A percentile compares a stretch with the other conserved stretches of the same genome.
Evolutionary conservation across 805 yeast genomes (phyloP).

Genomic region (Ogataea pilisensis): DNA sequence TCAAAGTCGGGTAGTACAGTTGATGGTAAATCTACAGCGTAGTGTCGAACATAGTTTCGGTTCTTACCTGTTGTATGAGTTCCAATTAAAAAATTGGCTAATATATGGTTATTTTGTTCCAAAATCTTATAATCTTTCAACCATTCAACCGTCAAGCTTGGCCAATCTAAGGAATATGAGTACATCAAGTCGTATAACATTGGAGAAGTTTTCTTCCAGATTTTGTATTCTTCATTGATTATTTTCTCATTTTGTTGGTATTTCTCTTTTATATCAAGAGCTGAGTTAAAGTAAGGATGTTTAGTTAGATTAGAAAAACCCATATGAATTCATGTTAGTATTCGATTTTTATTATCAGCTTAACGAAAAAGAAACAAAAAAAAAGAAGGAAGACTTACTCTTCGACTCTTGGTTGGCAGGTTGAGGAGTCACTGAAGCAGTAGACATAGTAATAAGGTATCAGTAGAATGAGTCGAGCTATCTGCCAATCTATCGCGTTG

Average conservation of each 20-base stretch:
- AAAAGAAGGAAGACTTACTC: neutral
- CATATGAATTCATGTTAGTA: no score
- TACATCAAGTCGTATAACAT: conserved; percentile 69
- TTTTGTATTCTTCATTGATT: conserved; percentile 69
- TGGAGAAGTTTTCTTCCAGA: conserved; percentile 85
- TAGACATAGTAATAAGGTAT: no score
- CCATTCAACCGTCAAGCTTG: conserved; percentile 69
- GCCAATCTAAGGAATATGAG: conserved; percentile 65
- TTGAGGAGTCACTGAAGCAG: neutral
- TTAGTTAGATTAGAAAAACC: no score
- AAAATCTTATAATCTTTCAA: conserved; percentile 40
- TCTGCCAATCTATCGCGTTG: no score
- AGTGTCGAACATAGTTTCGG: conserved; percentile 43
- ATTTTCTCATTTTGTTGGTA: conserved; percentile 58
- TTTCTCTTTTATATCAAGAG: conserved; percentile 26
- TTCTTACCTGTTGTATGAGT: conserved; percentile 39
- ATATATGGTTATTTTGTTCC: conserved; percentile 7
- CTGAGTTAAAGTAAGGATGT: no score
- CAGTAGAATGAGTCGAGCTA: no score
- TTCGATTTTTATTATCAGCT: no score
- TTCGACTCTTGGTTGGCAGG: neutral
- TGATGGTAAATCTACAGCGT: conserved; percentile 44
- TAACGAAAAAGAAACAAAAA: neutral
- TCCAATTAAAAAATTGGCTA: conserved; percentile 40
- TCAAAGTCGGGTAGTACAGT: conserved; percentile 38